These are phyloP conservation scores for Amniculicola lignicola DNA, from an alignment of 495 filamentous ascomycete species.

Conservation along the genomic window DNA sequence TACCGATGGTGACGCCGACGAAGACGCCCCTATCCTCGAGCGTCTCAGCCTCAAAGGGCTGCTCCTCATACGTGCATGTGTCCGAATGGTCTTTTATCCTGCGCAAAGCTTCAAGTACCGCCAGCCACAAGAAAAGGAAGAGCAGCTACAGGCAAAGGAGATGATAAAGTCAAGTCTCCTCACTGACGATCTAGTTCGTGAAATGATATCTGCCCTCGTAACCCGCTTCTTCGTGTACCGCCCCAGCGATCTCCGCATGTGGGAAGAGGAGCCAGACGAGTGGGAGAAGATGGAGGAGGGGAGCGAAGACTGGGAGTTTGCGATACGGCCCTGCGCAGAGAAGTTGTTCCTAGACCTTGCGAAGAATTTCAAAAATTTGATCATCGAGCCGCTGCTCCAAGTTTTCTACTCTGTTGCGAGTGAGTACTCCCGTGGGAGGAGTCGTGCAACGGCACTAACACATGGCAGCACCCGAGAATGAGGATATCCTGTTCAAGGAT, in stretches of 20 bases:
- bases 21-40: slow-evolving; percentile 61
- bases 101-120: slow-evolving; percentile 77
- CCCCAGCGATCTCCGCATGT: slow-evolving; percentile 77
- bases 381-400: slow-evolving; percentile 68
- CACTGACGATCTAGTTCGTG: slow-evolving; percentile 65
- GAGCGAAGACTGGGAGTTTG: slow-evolving; percentile 78
- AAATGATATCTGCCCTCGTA: slow-evolving; percentile 78
- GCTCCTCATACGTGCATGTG: slow-evolving; percentile 74
- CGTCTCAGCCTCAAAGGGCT: slow-evolving; percentile 76
- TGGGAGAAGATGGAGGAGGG: slow-evolving; percentile 86
- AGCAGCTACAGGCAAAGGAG: slow-evolving; percentile 61
- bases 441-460: neutral
- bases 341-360: slow-evolving; percentile 90
- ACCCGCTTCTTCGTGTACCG: slow-evolving; percentile 86
- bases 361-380: slow-evolving; percentile 75
- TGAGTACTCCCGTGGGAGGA: slow-evolving; percentile 37
- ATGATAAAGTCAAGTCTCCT: slow-evolving; percentile 69
- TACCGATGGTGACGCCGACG: slow-evolving; percentile 51
- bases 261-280: slow-evolving; percentile 88
- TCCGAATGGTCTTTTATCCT: slow-evolving; percentile 78
- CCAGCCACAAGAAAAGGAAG: slow-evolving; percentile 64
- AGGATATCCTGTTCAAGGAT: slow-evolving; percentile 80
- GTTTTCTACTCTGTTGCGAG: slow-evolving; percentile 75
- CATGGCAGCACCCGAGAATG: slow-evolving; percentile 51
- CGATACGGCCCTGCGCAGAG: slow-evolving; percentile 85